A percentile compares a stretch with the other conserved stretches of the same genome.
Conservation (phyloP, 768 basidiomycete species). For the Hypholoma fasciculare region DNA sequence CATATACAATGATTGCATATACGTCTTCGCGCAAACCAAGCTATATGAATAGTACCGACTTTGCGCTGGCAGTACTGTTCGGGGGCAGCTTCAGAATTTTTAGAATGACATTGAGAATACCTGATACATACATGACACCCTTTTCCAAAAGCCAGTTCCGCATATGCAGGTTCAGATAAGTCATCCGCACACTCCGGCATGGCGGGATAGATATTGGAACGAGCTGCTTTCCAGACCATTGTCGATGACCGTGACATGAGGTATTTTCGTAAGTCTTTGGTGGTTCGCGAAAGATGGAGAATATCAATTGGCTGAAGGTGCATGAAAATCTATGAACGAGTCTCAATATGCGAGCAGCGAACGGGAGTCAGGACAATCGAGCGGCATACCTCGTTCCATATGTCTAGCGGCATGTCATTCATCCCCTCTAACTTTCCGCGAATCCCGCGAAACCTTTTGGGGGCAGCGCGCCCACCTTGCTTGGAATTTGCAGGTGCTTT, state of each 20-base stretch:
- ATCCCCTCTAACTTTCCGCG: background rate
- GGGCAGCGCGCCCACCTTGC: background rate
- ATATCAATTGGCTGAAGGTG: constrained; percentile 36
- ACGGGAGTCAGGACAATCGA: background rate
- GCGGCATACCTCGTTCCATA: background rate
- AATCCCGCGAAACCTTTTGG: background rate
- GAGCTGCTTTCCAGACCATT: constrained; percentile 35
- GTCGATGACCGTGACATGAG: constrained; percentile 25
- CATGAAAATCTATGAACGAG: constrained; percentile 27
- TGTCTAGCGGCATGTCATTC: constrained; percentile 4
- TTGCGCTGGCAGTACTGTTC: too few relatives aligned
- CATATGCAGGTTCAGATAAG: constrained; percentile 33
- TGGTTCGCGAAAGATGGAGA: constrained; percentile 33
- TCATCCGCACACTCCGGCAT: constrained; percentile 28
- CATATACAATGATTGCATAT: background rate
- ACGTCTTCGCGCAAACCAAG: background rate
- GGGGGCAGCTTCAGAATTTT: too few relatives aligned
- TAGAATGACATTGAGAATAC: background rate
- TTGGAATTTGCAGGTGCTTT: background rate
- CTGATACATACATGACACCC: constrained; percentile 4
- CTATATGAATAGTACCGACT: too few relatives aligned
- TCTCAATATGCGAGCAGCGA: background rate
- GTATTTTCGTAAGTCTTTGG: constrained; percentile 29
- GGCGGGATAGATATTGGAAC: constrained; percentile 14
- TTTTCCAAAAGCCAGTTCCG: constrained; percentile 22